Evolutionary conservation across 768 basidiomycete genomes (phyloP).

Genomic region (Dendrothele bispora): DNA sequence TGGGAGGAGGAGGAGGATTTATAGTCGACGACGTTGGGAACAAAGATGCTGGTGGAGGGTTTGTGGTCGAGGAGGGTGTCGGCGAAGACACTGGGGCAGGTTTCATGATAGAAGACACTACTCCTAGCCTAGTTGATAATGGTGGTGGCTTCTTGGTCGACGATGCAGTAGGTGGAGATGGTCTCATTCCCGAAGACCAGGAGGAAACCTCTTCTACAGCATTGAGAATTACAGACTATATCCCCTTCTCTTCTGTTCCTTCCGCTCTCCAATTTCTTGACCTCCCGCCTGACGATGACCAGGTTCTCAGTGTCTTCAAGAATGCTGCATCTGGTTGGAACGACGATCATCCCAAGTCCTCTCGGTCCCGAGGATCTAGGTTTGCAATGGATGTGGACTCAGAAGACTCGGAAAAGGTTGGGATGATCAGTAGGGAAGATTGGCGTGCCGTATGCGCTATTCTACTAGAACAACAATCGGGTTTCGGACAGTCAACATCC

Average conservation of each 20-base stretch:
- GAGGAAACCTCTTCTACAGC: constrained; percentile 8
- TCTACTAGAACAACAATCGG: constrained; percentile 50
- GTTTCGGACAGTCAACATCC: constrained; percentile 20
- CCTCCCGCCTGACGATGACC: constrained; percentile 70
- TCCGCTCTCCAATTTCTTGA: constrained; percentile 61
- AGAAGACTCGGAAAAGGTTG: constrained; percentile 19
- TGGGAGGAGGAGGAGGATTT: constrained; percentile 30
- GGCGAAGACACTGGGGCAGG: constrained; percentile 15
- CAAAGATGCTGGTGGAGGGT: constrained; percentile 27
- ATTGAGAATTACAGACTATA: constrained; percentile 26
- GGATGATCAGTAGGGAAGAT: constrained; percentile 57
- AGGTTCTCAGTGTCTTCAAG: constrained; percentile 68
- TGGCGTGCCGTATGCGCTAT: constrained; percentile 83
- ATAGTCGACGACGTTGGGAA: constrained; percentile 20
- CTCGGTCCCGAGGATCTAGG: too few species aligned
- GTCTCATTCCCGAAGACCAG: too few species aligned
- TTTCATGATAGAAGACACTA: constrained; percentile 13
- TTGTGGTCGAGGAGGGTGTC: constrained; percentile 18
- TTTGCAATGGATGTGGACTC: too few species aligned
- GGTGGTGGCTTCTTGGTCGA: constrained; percentile 34
- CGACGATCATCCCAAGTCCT: too few species aligned
- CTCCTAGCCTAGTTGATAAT: too few species aligned
- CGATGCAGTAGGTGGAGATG: neutral
- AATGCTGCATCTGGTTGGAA: constrained; percentile 82
- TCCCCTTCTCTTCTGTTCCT: constrained; percentile 60